These are phyloP conservation scores for Leptomonas pyrrhocoris DNA, from an alignment of 208 protist species.

Conservation along the genomic window DNA sequence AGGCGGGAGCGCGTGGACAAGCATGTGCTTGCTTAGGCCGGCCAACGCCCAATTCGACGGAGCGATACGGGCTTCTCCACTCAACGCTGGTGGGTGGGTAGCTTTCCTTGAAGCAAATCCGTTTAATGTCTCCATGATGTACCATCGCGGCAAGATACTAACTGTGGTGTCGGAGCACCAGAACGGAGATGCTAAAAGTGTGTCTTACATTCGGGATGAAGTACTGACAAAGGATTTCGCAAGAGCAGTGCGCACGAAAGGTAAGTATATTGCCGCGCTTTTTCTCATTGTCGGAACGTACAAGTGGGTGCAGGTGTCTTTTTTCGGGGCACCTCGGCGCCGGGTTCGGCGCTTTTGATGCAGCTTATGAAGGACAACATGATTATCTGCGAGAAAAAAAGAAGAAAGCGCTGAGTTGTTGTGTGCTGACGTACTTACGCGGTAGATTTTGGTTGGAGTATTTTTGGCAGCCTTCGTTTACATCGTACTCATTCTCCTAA, in stretches of 20 bases:
- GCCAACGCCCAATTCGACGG: conserved; percentile 14
- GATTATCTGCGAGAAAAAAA: neutral
- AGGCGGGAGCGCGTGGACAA: conserved; percentile 15
- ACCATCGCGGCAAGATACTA: conserved; percentile 12
- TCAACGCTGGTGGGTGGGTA: conserved; percentile 35
- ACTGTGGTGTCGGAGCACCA: conserved; percentile 5
- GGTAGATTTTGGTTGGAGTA: neutral
- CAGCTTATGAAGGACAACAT: neutral
- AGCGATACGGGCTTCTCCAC: conserved; percentile 12
- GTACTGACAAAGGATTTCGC: conserved; percentile 7
- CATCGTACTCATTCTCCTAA: no score
- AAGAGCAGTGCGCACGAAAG: conserved; percentile 33
- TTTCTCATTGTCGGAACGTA: conserved; percentile 55
- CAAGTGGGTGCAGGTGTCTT: conserved; percentile 46
- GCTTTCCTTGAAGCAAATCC: conserved; percentile 9
- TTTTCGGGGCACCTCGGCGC: conserved; percentile 17
- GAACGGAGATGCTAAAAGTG: neutral
- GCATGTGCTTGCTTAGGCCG: conserved; percentile 18
- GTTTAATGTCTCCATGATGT: neutral
- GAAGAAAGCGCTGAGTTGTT: neutral
- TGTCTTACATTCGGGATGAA: conserved; percentile 9
- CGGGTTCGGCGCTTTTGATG: conserved; percentile 27
- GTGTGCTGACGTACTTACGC: neutral
- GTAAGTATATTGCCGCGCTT: conserved; percentile 50
- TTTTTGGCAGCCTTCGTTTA: no score